Conservation (phyloP, 495 filamentous ascomycete species). For the Aspergillus wentii region DNA sequence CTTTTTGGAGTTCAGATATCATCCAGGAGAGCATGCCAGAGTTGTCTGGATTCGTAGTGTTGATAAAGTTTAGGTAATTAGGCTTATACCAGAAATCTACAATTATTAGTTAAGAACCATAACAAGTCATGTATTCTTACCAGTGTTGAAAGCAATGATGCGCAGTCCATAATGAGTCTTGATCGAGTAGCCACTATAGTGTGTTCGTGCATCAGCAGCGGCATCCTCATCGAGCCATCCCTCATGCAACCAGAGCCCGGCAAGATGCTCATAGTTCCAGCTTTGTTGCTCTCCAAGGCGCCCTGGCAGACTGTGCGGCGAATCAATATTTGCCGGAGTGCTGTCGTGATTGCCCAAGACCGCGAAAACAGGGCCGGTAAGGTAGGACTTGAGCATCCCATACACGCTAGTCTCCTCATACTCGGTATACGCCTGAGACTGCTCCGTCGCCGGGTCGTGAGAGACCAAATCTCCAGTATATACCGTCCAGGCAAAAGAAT, state of each 20-base stretch:
- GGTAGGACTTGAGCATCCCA: slow-evolving; percentile 50
- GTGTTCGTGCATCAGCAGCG: slow-evolving; percentile 36
- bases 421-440: slow-evolving; percentile 43
- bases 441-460: slow-evolving; percentile 43
- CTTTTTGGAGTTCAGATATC: slow-evolving; percentile 45
- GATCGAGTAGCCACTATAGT: slow-evolving; percentile 49
- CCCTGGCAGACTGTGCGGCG: slow-evolving; percentile 47
- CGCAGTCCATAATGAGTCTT: slow-evolving; percentile 43
- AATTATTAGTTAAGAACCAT: slow-evolving; percentile 15
- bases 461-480: slow-evolving; percentile 56
- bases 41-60: slow-evolving; percentile 43
- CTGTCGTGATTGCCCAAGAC: slow-evolving; percentile 55
- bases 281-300: slow-evolving; percentile 49
- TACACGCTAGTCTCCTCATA: slow-evolving; percentile 47
- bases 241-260: slow-evolving; percentile 45
- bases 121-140: slow-evolving; percentile 14
- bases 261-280: slow-evolving; percentile 53
- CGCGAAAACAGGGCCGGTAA: slow-evolving; percentile 51
- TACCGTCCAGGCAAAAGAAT: slow-evolving; percentile 43
- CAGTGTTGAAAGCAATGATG: slow-evolving; percentile 50
- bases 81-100: slow-evolving; percentile 47
- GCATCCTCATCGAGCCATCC: slow-evolving; percentile 42
- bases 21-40: slow-evolving; percentile 48
- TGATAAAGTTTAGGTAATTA: slow-evolving; percentile 44
- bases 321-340: slow-evolving; percentile 45